Conservation (phyloP, 2,329 filamentous ascomycete genomes). For the Septoria linicola region DNA sequence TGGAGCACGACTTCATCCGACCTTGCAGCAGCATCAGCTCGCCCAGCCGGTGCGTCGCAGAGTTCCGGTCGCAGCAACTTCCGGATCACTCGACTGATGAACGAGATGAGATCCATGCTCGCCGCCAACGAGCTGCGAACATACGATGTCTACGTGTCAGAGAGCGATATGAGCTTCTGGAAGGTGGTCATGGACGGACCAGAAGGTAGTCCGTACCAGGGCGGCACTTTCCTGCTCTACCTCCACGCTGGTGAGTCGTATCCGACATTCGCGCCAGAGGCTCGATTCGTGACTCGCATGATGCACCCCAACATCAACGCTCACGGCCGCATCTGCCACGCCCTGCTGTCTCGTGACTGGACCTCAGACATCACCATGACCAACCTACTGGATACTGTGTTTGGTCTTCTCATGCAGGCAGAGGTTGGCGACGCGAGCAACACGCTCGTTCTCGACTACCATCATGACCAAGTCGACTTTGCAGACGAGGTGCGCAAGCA, state of each 20-base stretch:
- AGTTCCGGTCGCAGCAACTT: constrained; percentile 26
- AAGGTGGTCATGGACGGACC: constrained; percentile 43
- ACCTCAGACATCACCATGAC: constrained; percentile 38
- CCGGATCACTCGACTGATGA: constrained; percentile 33
- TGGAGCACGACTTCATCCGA: constrained; percentile 36
- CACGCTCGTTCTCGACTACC: constrained; percentile 37
- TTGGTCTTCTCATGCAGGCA: constrained; percentile 38
- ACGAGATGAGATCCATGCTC: constrained; percentile 39
- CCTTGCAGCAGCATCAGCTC: constrained; percentile 21
- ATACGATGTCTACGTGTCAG: constrained; percentile 44
- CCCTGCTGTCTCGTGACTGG: constrained; percentile 40
- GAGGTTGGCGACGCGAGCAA: constrained; percentile 39
- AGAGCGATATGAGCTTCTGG: constrained; percentile 43
- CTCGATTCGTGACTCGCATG: constrained; percentile 40
- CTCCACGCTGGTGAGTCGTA: constrained; percentile 41
- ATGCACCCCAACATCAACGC: constrained; percentile 43
- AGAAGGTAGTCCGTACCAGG: constrained; percentile 35
- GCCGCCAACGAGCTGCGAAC: constrained; percentile 32
- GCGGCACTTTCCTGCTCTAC: constrained; percentile 40
- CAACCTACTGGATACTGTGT: constrained; percentile 38
- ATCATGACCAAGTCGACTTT: constrained; percentile 38
- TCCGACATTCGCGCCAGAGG: constrained; percentile 39
- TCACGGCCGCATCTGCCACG: constrained; percentile 42
- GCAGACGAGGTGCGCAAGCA: constrained; percentile 35
- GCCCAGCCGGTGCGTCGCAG: neutral